Conservation (phyloP, 495 filamentous ascomycete species). For the Talaromyces ruber region DNA sequence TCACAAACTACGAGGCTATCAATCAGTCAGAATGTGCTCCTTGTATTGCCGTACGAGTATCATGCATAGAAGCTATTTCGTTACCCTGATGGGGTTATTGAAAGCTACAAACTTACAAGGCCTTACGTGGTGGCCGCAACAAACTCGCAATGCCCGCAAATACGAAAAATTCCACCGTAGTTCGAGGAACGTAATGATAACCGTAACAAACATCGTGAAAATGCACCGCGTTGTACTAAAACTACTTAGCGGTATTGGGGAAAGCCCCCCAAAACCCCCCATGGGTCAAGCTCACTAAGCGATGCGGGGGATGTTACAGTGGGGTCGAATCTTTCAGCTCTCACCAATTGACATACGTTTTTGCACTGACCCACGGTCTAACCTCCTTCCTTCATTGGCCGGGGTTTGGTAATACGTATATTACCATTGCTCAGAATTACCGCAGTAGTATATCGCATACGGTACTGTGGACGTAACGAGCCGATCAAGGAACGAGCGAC, state of each 20-base stretch:
- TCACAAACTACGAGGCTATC: neutral
- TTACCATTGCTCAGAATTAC: neutral
- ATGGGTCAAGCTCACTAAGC: neutral
- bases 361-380: neutral
- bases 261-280: neutral
- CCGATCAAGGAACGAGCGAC: neutral
- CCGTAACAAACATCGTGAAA: neutral
- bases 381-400: neutral
- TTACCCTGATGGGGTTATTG: neutral
- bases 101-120: neutral
- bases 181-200: neutral
- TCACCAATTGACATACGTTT: neutral
- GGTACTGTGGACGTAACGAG: neutral
- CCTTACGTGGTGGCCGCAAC: neutral
- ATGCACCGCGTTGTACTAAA: neutral
- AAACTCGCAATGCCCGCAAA: neutral
- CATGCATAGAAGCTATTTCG: neutral
- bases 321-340: neutral
- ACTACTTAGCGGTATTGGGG: neutral
- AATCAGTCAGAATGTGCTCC: neutral
- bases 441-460: neutral
- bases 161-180: neutral
- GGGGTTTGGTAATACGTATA: neutral
- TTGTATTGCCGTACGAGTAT: neutral
- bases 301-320: neutral